Evolutionary conservation across 306 rosid species (phyloP), one percentile per base, ranked within the genome.

Genomic region (Vigna hirtella): DNA sequence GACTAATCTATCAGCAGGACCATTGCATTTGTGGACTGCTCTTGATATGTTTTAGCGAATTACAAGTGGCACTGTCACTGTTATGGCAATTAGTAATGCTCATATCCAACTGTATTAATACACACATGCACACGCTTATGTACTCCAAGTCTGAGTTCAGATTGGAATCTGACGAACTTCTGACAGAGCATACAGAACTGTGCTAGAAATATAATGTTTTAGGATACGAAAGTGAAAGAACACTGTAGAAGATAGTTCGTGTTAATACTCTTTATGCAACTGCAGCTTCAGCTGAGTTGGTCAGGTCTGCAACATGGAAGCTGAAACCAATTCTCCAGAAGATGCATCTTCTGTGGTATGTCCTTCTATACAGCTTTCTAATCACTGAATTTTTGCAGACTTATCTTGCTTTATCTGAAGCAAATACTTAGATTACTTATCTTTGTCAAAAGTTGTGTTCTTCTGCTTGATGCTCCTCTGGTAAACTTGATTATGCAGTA

Each of bases 1-100:
- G 90, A 70, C 59, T 56, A 74, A 87, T 84, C 85, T 47, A 84
- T 82, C 71, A 45, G 87, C 58, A 86, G 91, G 97, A 51, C 93
- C 93, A 79, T 50, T 76, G 75, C 77, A 26, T 32, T 58, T 77
- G 87, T 85, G 89, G 79, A 85, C 93, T 87, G 73, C 93, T 84
- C 88, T 50, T 73, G 62, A 81, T 73, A 65, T 74, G 77, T 16
- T 59, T 76, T 62, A 70, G 52, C 82, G 73, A 42, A 82, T 51
- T 71, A 2, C 87, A 68, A 83, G 86, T 88, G 89, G 78, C 73
- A 65, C 38, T 79, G 88, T 90, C 95, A 81, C 32, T 68, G 84
- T 68, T 52, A 67, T 80, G 80, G 79, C 73, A 82, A 73, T 64
- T 72, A 14, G 68, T 72, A 68, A 74, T 78, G 52, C 50, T 42